Percentiles rank a stretch among this genome's conserved stretches.
Evolutionary conservation across 306 rosid species (phyloP).

Genomic region (Pueraria montana): DNA sequence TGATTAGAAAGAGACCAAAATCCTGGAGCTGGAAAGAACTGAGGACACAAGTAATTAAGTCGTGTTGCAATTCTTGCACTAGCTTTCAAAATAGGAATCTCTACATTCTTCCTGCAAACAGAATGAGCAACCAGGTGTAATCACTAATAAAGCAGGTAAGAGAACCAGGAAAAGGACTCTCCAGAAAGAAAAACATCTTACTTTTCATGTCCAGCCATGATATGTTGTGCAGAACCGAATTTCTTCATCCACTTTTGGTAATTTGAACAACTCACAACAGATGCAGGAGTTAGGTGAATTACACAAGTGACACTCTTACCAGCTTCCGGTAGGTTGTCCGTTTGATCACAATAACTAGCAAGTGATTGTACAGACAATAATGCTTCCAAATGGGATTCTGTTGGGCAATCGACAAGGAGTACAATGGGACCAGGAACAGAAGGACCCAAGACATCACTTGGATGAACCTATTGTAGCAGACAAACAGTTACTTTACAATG

Average conservation of each 20-base stretch:
- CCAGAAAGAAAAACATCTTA: conserved; percentile 44
- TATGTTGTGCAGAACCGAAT: conserved; percentile 83
- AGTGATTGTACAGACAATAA: conserved; percentile 70
- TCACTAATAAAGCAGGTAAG: conserved; percentile 33
- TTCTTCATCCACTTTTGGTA: conserved; percentile 91
- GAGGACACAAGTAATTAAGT: conserved; percentile 91
- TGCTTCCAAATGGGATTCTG: conserved; percentile 79
- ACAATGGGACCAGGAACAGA: conserved; percentile 96
- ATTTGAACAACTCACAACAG: conserved; percentile 61
- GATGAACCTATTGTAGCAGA: conserved; percentile 72
- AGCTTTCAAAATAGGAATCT: conserved; percentile 84
- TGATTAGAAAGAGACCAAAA: conserved; percentile 67
- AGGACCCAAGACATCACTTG: conserved; percentile 93
- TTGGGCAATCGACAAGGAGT: conserved; percentile 92
- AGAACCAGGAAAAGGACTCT: conserved; percentile 30
- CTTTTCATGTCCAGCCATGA: conserved; percentile 96
- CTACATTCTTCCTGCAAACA: conserved; percentile 78
- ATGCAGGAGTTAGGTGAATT: conserved; percentile 87
- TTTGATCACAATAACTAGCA: conserved; percentile 63
- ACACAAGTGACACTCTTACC: conserved; percentile 72
- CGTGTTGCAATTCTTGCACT: conserved; percentile 87
- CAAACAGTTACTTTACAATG: conserved; percentile 37
- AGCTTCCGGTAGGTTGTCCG: conserved; percentile 55
- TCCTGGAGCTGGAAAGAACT: conserved; percentile 94
- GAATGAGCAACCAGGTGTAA: conserved; percentile 30